Base-by-base conservation (phyloP, 768 basidiomycete species). In the Holtermannia corniformis region DNA sequence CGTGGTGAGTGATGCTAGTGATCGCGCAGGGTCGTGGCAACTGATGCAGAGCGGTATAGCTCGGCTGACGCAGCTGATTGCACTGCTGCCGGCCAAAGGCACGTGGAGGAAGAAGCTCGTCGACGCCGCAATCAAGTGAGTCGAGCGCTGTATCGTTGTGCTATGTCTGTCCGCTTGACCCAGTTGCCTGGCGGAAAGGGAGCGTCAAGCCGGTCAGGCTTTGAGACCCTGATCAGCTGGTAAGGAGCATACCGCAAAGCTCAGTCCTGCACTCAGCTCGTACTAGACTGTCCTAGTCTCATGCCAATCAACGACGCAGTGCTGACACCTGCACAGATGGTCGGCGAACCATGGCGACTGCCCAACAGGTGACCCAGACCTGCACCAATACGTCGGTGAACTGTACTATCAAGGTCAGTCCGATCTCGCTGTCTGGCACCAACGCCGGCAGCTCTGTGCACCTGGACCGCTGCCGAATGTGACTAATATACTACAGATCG, bases 351-450 rank as follows among this genome's bases (percentile, higher is more conserved):
- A 80, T 59, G 83, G 86, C 5, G 64, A 78, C n/a, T 83, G 80
- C 70, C 87, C 91, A 7, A 81, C 83, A 22, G 95, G 95, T 16
- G 95, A 99, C 75, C 82, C 84, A 26, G 81, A 80, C 52, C 75
- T 99, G 47, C 90, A 90, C 43, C 83, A 88, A 55, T 96, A 96
- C 68, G 74, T 95, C 44, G 95, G 91, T 3, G 85, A 92, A 68
- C 74, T 95, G 25, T 77, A 68, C 52, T 69, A 67, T 54, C 69
- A 72, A 55, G 70, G 70, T 68, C 41, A 28, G 56, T 51, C 10
- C 16, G 11, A 43, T 48, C 21, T 12, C 12, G 44, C 20, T 21
- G 22, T 11, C 11, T 22, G 22, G 14, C 11, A 21, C 21, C 11
- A 14, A 13, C 44, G 13, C 22, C 11, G 44, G 12, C 44, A 22